Evolutionary conservation across 345 rosid species (phyloP).

Genomic region (Fremontodendron californicum): DNA sequence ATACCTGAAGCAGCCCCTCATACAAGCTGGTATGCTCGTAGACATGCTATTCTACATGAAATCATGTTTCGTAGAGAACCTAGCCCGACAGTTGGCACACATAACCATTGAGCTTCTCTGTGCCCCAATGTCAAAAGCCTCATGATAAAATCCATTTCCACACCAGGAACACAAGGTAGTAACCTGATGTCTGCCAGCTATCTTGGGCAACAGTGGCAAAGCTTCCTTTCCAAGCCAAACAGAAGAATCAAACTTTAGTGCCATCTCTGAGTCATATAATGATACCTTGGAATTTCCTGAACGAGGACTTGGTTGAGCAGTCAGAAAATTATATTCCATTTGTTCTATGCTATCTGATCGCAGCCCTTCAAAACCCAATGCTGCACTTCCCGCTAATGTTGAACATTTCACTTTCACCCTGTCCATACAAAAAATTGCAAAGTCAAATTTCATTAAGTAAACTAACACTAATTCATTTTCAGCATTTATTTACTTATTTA

Average conservation of each 20-base stretch:
- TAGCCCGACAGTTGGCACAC: constrained; percentile 45
- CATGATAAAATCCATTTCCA: constrained; percentile 34
- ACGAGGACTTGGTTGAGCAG: constrained; percentile 27
- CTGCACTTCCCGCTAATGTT: constrained; percentile 18
- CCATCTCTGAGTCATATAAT: constrained; percentile 27
- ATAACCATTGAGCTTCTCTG: constrained; percentile 28
- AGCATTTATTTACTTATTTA: background rate
- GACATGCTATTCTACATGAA: no score
- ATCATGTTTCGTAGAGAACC: constrained; percentile 30
- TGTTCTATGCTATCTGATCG: constrained; percentile 28
- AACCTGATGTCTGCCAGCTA: constrained; percentile 28
- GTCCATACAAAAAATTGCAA: constrained; percentile 12
- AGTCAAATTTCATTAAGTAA: background rate
- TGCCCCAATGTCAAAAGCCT: constrained; percentile 25
- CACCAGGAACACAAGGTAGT: constrained; percentile 40
- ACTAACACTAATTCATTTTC: background rate
- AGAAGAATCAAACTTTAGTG: constrained; percentile 32
- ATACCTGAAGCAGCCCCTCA: constrained; percentile 5
- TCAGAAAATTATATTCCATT: constrained; percentile 39
- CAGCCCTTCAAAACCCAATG: constrained; percentile 30
- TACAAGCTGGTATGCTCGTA: background rate
- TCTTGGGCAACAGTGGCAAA: constrained; percentile 41
- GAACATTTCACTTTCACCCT: constrained; percentile 38
- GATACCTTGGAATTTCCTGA: constrained; percentile 26
- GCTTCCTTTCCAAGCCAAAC: constrained; percentile 45